These are phyloP conservation scores for Neofusicoccum parvum DNA, from an alignment of 2,329 filamentous ascomycete species.

Conservation along the genomic window DNA sequence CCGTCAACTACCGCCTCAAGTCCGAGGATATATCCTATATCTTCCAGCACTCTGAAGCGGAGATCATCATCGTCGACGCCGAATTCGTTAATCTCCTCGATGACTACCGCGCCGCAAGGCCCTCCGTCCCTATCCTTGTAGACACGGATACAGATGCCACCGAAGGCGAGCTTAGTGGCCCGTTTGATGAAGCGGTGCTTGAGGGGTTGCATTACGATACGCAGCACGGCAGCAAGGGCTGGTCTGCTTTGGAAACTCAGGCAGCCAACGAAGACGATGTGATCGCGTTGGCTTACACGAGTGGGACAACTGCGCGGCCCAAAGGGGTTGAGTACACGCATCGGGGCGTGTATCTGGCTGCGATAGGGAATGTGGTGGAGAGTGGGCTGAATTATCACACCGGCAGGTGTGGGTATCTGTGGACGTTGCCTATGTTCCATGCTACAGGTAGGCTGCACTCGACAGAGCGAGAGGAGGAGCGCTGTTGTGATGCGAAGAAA, in stretches of 20 bases:
- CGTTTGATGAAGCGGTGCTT: constrained; percentile 79
- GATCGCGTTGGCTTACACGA: constrained; percentile 90
- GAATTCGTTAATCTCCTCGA: constrained; percentile 76
- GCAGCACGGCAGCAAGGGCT: constrained; percentile 68
- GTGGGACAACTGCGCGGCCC: constrained; percentile 85
- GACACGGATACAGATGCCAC: constrained; percentile 83
- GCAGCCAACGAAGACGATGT: constrained; percentile 75
- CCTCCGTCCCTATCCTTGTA: constrained; percentile 70
- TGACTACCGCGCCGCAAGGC: constrained; percentile 62
- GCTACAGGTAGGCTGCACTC: constrained; percentile 49
- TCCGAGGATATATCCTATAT: constrained; percentile 88
- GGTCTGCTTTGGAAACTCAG: constrained; percentile 74
- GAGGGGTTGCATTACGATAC: constrained; percentile 77
- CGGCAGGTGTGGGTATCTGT: constrained; percentile 78
- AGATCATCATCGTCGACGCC: constrained; percentile 81
- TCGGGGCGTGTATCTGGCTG: constrained; percentile 81
- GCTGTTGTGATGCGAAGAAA: constrained; percentile 25
- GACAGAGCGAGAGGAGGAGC: not conserved
- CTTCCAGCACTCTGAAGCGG: constrained; percentile 82
- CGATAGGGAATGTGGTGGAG: constrained; percentile 84
- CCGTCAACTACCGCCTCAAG: constrained; percentile 75
- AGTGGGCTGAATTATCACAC: constrained; percentile 74
- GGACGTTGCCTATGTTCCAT: constrained; percentile 89
- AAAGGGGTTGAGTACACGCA: constrained; percentile 95
- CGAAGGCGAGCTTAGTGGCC: constrained; percentile 72